phyloP scores from a whole-genome alignment of 2,329 filamentous ascomycete genomes.

The Colletotrichum lentis region DNA sequence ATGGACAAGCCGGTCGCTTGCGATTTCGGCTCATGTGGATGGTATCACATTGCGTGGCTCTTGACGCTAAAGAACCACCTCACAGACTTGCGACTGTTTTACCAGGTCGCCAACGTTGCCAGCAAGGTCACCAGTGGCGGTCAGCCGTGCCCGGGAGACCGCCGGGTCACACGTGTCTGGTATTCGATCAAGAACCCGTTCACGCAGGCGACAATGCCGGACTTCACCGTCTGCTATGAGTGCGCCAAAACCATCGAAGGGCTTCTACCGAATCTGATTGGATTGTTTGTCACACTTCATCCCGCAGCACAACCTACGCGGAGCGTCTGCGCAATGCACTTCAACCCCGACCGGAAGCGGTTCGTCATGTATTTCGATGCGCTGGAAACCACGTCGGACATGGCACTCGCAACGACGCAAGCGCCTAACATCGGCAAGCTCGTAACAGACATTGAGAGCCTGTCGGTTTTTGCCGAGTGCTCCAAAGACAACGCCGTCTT shows the following conservation, averaged over 20 bases:
- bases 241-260: slow-evolving; percentile 77
- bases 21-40: slow-evolving; percentile 78
- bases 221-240: slow-evolving; percentile 78
- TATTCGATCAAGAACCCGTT: slow-evolving; percentile 76
- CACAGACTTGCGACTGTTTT: slow-evolving; percentile 73
- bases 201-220: slow-evolving; percentile 68
- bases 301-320: slow-evolving; percentile 55
- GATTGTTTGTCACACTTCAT: slow-evolving; percentile 67
- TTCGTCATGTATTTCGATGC: slow-evolving; percentile 69
- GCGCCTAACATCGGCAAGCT: slow-evolving; percentile 68
- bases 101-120: slow-evolving; percentile 71
- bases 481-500: slow-evolving; percentile 67
- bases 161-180: slow-evolving; percentile 71
- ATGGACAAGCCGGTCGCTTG: slow-evolving; percentile 70
- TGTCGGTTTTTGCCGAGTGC: slow-evolving; percentile 70
- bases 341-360: slow-evolving; percentile 58
- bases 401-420: slow-evolving; percentile 54
- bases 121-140: slow-evolving; percentile 51
- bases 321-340: slow-evolving; percentile 75
- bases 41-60: slow-evolving; percentile 86
- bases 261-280: slow-evolving; percentile 75
- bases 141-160: slow-evolving; percentile 66
- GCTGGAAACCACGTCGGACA: slow-evolving; percentile 65
- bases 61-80: slow-evolving; percentile 76
- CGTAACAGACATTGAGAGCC: slow-evolving; percentile 68